Percentiles rank a stretch among this genome's conserved stretches.
These are phyloP conservation scores for Erodium maritimum DNA, from an alignment of 345 rosid species.

Conservation along the genomic window DNA sequence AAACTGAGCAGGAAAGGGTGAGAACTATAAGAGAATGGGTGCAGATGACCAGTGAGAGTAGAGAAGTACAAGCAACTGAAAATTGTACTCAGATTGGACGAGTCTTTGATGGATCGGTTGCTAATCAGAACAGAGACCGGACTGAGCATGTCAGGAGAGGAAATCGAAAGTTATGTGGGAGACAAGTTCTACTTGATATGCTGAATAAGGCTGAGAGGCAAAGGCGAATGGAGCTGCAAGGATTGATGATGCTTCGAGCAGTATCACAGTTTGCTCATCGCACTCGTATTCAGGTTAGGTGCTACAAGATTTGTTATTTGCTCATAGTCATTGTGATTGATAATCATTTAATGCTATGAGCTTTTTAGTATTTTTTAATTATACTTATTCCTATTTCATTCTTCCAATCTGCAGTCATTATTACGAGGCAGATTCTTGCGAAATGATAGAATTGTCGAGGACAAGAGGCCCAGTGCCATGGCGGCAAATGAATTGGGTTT, in stretches of 20 bases:
- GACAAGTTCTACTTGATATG: conserved; percentile 74
- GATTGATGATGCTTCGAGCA: conserved; percentile 42
- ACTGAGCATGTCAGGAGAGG: conserved; percentile 43
- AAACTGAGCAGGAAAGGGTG: conserved; percentile 89
- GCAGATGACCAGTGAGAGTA: conserved; percentile 47
- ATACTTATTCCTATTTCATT: neutral
- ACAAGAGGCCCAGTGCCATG: conserved; percentile 40
- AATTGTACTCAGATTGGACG: conserved; percentile 41
- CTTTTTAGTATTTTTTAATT: neutral
- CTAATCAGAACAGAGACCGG: conserved; percentile 28
- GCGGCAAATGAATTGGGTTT: conserved; percentile 87
- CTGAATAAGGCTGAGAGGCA: conserved; percentile 57
- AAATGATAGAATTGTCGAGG: conserved; percentile 44
- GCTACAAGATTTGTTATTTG: neutral
- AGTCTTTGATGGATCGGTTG: conserved; percentile 46
- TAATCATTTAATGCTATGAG: neutral
- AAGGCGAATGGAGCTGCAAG: conserved; percentile 58
- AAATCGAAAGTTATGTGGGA: conserved; percentile 61
- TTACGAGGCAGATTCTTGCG: conserved; percentile 93
- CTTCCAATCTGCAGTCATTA: conserved; percentile 44
- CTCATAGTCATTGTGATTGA: neutral
- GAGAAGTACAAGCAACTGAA: conserved; percentile 44
- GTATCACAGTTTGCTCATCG: conserved; percentile 77
- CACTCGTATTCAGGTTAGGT: conserved; percentile 65
- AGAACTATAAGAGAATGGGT: conserved; percentile 81